Conservation (phyloP, 352 stramenopile species). For the Phytophthora palmivora region DNA sequence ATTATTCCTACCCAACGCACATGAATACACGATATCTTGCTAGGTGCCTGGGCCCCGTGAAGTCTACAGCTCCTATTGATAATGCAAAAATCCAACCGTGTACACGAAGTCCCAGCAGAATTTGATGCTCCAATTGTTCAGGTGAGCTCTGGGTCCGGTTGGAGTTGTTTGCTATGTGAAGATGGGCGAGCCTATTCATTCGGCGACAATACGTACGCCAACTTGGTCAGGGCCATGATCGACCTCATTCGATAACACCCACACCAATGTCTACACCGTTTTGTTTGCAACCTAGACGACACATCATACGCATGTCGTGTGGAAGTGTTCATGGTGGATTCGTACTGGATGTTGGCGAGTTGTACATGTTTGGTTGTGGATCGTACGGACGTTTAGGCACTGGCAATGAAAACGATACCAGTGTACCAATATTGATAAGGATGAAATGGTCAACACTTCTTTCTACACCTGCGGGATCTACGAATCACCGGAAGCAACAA, state of each 20-base stretch:
- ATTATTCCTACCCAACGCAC: not conserved
- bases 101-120: slow-evolving; percentile 52
- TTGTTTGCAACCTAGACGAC: slow-evolving; percentile 24
- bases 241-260: slow-evolving; percentile 17
- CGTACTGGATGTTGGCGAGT: slow-evolving; percentile 53
- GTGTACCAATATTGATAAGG: slow-evolving; percentile 36
- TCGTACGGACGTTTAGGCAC: slow-evolving; percentile 67
- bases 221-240: slow-evolving; percentile 56
- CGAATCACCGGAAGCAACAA: slow-evolving; percentile 17
- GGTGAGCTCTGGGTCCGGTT: slow-evolving; percentile 56
- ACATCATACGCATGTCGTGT: slow-evolving; percentile 60
- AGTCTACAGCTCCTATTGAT: slow-evolving; percentile 10
- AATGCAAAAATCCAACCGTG: not conserved
- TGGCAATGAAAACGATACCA: slow-evolving; percentile 30
- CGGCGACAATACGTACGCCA: slow-evolving; percentile 66
- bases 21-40: slow-evolving; percentile 64
- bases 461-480: not conserved
- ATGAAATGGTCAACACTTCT: slow-evolving; percentile 56
- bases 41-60: slow-evolving; percentile 47
- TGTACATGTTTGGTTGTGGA: slow-evolving; percentile 79
- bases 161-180: slow-evolving; percentile 58
- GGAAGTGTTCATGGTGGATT: slow-evolving; percentile 65
- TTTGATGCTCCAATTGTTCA: slow-evolving; percentile 54
- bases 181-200: slow-evolving; percentile 58
- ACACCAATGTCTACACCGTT: slow-evolving; percentile 32